Conservation (phyloP, 805 yeast species). For the Vanderwaltozyma yarrowii region DNA sequence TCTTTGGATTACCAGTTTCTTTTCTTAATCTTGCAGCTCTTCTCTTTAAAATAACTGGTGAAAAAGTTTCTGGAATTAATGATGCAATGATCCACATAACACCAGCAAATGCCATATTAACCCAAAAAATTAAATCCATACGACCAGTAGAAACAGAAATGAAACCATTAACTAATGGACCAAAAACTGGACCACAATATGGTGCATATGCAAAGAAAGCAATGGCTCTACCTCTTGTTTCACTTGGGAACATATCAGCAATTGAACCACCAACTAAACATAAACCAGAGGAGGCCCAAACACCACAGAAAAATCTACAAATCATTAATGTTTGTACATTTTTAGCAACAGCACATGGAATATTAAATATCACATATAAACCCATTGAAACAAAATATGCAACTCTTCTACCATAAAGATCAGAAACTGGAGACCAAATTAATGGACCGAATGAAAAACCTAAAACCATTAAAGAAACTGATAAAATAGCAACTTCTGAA, state of each 20-base stretch:
- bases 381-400: slow-evolving; percentile 70
- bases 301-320: slow-evolving; percentile 82
- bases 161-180: slow-evolving; percentile 83
- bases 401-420: slow-evolving; percentile 75
- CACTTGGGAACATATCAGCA: slow-evolving; percentile 78
- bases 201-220: slow-evolving; percentile 90
- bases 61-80: slow-evolving; percentile 80
- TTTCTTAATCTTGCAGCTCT: slow-evolving; percentile 60
- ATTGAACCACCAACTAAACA: slow-evolving; percentile 86
- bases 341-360: slow-evolving; percentile 78
- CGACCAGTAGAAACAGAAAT: slow-evolving; percentile 61
- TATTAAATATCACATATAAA: slow-evolving; percentile 67
- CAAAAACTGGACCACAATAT: slow-evolving; percentile 85
- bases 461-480: slow-evolving; percentile 79
- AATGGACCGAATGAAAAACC: slow-evolving; percentile 86
- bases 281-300: slow-evolving; percentile 72
- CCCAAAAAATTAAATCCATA: slow-evolving; percentile 73
- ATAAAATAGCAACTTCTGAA: slow-evolving; percentile 64
- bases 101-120: slow-evolving; percentile 87
- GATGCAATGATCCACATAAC: slow-evolving; percentile 59
- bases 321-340: slow-evolving; percentile 74
- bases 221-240: slow-evolving; percentile 78
- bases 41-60: slow-evolving; percentile 64
- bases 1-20: slow-evolving; percentile 71
- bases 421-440: slow-evolving; percentile 82